Percentiles rank a stretch among this genome's conserved stretches.
Evolutionary conservation across 352 stramenopile species (phyloP).

Genomic region (Globisporangium perplexum): DNA sequence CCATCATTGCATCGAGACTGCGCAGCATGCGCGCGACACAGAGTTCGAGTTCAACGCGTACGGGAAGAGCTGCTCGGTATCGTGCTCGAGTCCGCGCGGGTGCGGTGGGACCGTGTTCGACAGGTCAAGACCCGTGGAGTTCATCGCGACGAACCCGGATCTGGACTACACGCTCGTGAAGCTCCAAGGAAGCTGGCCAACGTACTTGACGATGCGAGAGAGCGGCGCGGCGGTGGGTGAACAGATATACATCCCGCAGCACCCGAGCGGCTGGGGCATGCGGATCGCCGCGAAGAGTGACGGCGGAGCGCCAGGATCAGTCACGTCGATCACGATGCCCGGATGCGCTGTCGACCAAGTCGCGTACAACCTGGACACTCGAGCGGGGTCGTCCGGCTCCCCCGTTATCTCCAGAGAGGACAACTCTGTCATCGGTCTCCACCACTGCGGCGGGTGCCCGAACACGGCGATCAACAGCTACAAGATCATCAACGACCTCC

Average conservation of each 20-base stretch:
- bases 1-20: constrained; percentile 65
- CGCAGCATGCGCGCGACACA: constrained; percentile 42
- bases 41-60: constrained; percentile 68
- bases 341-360: constrained; percentile 52
- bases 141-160: constrained; percentile 28
- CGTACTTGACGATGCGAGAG: constrained; percentile 50
- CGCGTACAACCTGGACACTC: constrained; percentile 65
- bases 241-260: constrained; percentile 55
- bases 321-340: constrained; percentile 33
- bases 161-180: constrained; percentile 74
- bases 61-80: constrained; percentile 21
- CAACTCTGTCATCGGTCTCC: constrained; percentile 59
- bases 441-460: constrained; percentile 71
- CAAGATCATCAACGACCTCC: constrained; percentile 54
- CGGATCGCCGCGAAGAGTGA: constrained; percentile 57
- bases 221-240: constrained; percentile 40
- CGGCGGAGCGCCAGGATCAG: constrained; percentile 18
- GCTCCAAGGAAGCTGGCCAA: constrained; percentile 51
- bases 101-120: constrained; percentile 33
- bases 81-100: constrained; percentile 25
- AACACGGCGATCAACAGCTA: constrained; percentile 72
- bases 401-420: constrained; percentile 51
- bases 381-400: constrained; percentile 64
- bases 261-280: constrained; percentile 61
- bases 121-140: constrained; percentile 13